These are phyloP conservation scores for Wickerhamomyces xylosicus DNA, from an alignment of 805 yeast species.

Conservation along the genomic window DNA sequence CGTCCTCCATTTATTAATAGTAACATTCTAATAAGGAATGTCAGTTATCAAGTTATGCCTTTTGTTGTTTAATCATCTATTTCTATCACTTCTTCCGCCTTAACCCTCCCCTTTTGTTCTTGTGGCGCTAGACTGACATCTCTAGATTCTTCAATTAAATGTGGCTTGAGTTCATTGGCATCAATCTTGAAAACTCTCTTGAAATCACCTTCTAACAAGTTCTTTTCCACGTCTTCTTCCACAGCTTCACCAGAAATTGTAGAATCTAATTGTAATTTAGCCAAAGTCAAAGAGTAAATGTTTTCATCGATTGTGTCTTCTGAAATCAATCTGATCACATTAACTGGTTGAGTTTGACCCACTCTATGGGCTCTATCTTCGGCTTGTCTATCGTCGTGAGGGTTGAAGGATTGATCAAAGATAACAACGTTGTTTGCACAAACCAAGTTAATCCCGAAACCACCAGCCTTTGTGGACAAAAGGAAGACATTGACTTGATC, in stretches of 20 bases:
- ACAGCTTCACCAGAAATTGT: constrained; percentile 22
- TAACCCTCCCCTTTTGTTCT: not conserved
- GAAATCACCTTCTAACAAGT: not conserved
- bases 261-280: constrained; percentile 77
- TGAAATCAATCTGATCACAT: constrained; percentile 65
- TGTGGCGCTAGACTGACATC: not conserved
- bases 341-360: constrained; percentile 82
- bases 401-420: constrained; percentile 91
- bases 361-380: constrained; percentile 98
- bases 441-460: constrained; percentile 93
- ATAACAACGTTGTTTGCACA: constrained; percentile 91
- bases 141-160: not conserved
- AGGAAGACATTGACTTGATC: constrained; percentile 75
- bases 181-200: not conserved
- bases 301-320: constrained; percentile 81
- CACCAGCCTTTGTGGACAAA: constrained; percentile 94
- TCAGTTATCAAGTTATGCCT: no score
- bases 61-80: constrained; percentile 4
- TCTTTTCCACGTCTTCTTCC: constrained; percentile 13
- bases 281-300: constrained; percentile 75
- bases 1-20: no score
- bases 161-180: not conserved
- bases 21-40: no score
- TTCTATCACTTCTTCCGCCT: constrained; percentile 1
- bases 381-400: constrained; percentile 98